phyloP scores from a whole-genome alignment of 2,329 filamentous ascomycete species.

The Balansia obtecta region DNA sequence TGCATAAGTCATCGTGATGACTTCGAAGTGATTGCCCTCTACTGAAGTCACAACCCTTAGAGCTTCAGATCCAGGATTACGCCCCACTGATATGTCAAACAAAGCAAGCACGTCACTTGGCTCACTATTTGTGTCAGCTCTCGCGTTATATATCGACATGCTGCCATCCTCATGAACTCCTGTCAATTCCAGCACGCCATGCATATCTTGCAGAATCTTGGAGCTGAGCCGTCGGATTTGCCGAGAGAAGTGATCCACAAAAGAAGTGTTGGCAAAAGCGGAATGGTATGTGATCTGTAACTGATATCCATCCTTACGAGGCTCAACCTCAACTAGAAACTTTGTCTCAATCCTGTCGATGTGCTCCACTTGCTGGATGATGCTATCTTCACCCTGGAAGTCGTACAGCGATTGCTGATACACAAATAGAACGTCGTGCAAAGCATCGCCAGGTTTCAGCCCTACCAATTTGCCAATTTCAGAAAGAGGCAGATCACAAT shows the following conservation, averaged over 20 bases:
- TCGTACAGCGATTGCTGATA: conserved; percentile 62
- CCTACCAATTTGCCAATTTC: conserved; percentile 55
- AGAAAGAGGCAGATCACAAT: conserved; percentile 50
- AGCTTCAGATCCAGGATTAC: conserved; percentile 42
- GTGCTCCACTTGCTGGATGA: conserved; percentile 44
- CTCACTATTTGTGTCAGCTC: conserved; percentile 13
- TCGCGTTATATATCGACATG: conserved; percentile 37
- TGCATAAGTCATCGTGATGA: conserved; percentile 44
- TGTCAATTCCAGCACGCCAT: conserved; percentile 7
- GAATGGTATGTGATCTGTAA: conserved; percentile 37
- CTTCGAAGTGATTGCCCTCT: conserved; percentile 10
- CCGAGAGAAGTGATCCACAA: conserved; percentile 42
- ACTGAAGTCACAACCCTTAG: conserved; percentile 46
- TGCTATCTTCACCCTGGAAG: conserved; percentile 18
- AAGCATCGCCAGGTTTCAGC: conserved; percentile 36
- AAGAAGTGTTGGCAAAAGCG: conserved; percentile 35
- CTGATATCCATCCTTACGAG: conserved; percentile 28
- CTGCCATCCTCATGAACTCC: conserved; percentile 15
- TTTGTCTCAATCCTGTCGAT: conserved; percentile 66
- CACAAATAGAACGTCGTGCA: conserved; percentile 72
- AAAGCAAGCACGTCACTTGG: conserved; percentile 3
- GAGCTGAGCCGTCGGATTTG: conserved; percentile 46
- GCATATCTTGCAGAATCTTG: conserved; percentile 17
- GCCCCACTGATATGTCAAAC: conserved; percentile 38
- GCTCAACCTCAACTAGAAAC: conserved; percentile 65